Percentiles rank a stretch among this genome's conserved stretches.
These are phyloP conservation scores for Saksenaea oblongispora DNA, from an alignment of 371 early-diverging fungal species.

Conservation along the genomic window DNA sequence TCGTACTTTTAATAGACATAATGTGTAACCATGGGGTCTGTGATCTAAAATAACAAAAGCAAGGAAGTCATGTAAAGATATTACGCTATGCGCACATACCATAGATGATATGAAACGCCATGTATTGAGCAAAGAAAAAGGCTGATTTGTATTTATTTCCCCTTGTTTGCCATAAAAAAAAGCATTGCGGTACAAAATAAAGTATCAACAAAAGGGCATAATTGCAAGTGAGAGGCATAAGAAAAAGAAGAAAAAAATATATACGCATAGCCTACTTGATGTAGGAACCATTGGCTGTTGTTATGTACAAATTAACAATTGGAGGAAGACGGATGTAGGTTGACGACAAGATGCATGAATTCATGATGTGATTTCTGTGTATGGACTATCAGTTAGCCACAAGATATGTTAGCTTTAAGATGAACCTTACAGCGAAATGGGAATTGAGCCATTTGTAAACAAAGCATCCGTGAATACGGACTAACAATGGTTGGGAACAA, in stretches of 20 bases:
- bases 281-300: neutral
- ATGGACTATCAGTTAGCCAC: neutral
- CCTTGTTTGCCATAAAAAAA: too few relatives aligned
- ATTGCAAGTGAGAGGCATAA: neutral
- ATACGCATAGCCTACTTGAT: slow-evolving; percentile 1
- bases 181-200: neutral
- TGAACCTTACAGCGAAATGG: neutral
- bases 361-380: neutral
- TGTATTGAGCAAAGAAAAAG: too few relatives aligned
- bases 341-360: slow-evolving; percentile 1
- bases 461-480: neutral
- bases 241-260: neutral
- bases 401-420: neutral
- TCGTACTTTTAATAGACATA: too few relatives aligned
- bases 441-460: slow-evolving; percentile 2
- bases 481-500: neutral
- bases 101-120: too few relatives aligned
- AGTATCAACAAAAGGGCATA: neutral
- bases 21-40: too few relatives aligned
- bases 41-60: too few relatives aligned
- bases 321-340: slow-evolving; percentile 2
- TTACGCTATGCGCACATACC: too few relatives aligned
- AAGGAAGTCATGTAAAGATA: too few relatives aligned
- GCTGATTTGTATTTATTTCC: too few relatives aligned
- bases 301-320: slow-evolving; percentile 1